phyloP scores from a whole-genome alignment of 2,329 filamentous ascomycete genomes.

The Cercospora berteroae region DNA sequence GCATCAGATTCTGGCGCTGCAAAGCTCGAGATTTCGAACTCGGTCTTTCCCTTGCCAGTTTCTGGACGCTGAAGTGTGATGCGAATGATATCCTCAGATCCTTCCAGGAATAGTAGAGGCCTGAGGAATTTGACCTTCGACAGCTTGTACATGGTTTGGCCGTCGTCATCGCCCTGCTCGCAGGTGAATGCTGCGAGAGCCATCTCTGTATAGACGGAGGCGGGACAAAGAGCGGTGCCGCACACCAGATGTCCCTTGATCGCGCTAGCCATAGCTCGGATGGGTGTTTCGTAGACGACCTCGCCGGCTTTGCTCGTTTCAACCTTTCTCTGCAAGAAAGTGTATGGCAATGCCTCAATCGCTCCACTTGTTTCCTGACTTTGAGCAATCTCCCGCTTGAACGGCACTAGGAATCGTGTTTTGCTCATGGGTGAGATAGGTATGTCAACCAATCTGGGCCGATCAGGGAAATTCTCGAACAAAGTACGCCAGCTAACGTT shows the following conservation, averaged over 20 bases:
- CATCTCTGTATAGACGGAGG: conserved; percentile 21
- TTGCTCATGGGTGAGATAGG: neutral
- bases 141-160: conserved; percentile 1
- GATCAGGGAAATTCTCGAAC: conserved; percentile 1
- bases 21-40: conserved; percentile 1
- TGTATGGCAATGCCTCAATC: neutral
- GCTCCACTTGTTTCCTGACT: neutral
- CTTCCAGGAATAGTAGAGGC: conserved; percentile 2
- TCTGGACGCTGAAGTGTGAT: neutral
- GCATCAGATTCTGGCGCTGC: neutral
- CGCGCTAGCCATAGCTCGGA: neutral
- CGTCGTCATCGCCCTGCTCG: neutral
- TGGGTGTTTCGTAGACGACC: conserved; percentile 1
- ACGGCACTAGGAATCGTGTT: conserved; percentile 1
- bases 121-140: conserved; percentile 5
- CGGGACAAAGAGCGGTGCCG: conserved; percentile 17
- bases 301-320: neutral
- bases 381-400: neutral
- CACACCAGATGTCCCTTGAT: conserved; percentile 18
- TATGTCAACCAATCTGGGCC: conserved; percentile 5
- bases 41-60: neutral
- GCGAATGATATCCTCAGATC: neutral
- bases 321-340: neutral
- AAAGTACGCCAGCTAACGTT: neutral
- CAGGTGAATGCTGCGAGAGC: conserved; percentile 11